Conservation (phyloP, 768 basidiomycete species). For the Cytidiella melzeri region DNA sequence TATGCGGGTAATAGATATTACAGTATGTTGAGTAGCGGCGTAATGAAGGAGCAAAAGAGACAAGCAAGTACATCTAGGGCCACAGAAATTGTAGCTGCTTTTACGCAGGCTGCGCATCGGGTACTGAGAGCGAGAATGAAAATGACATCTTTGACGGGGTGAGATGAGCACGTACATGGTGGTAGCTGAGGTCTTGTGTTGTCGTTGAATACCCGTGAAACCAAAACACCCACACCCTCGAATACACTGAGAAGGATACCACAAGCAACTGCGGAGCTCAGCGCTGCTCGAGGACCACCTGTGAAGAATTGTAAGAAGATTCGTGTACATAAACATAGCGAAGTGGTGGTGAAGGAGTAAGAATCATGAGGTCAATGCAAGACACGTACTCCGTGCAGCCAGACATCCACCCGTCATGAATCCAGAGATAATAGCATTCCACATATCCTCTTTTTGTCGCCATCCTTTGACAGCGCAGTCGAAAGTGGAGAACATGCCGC, state of each 20-base stretch:
- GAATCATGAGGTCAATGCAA: too few species aligned
- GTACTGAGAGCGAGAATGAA: constrained; percentile 32
- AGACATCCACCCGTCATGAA: constrained; percentile 98
- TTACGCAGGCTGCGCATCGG: constrained; percentile 42
- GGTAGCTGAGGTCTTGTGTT: constrained; percentile 75
- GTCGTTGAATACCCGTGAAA: constrained; percentile 85
- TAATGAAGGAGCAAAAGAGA: constrained; percentile 15
- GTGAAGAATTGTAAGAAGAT: constrained; percentile 1
- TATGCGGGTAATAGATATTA: constrained; percentile 1
- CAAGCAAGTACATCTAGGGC: constrained; percentile 33
- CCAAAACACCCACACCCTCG: constrained; percentile 90
- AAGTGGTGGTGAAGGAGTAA: not conserved
- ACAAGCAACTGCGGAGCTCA: constrained; percentile 92
- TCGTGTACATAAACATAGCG: not conserved
- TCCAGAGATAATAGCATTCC: constrained; percentile 98
- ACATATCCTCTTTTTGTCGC: constrained; percentile 96
- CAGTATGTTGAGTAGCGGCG: constrained; percentile 12
- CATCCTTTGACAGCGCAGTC: constrained; percentile 97
- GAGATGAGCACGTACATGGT: constrained; percentile 47
- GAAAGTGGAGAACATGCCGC: constrained; percentile 97
- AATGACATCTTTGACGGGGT: not conserved
- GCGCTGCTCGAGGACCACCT: constrained; percentile 91
- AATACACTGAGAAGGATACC: constrained; percentile 94
- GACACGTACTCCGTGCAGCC: constrained; percentile 89
- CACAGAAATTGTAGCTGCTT: constrained; percentile 32